Evolutionary conservation across 768 basidiomycete species (phyloP).

Genomic region (Cytidiella melzeri): DNA sequence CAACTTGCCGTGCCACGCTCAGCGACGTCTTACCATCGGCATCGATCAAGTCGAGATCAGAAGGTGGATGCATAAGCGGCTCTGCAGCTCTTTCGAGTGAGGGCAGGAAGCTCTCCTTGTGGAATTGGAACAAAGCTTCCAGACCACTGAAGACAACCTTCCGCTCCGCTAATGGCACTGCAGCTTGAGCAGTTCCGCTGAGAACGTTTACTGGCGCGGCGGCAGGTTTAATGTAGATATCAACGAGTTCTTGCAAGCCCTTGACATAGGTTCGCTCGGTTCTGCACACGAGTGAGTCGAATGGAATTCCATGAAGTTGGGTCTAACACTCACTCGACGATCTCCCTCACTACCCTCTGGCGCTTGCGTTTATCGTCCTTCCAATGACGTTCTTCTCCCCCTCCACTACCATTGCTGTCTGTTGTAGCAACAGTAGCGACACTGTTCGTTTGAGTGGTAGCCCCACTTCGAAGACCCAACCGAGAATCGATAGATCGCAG

Average conservation of each 20-base stretch:
- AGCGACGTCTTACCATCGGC: conserved; percentile 68
- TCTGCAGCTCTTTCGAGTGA: conserved; percentile 76
- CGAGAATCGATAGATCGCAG: conserved; percentile 64
- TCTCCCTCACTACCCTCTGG: conserved; percentile 81
- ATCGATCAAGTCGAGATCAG: conserved; percentile 48
- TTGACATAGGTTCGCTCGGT: conserved; percentile 95
- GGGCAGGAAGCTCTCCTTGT: conserved; percentile 88
- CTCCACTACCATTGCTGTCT: conserved; percentile 59
- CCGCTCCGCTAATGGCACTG: conserved; percentile 81
- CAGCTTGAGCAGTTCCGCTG: conserved; percentile 65
- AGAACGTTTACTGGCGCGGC: conserved; percentile 62
- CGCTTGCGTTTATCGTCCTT: conserved; percentile 90
- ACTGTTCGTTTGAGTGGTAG: conserved; percentile 61
- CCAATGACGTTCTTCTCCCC: conserved; percentile 71
- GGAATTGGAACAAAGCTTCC: conserved; percentile 87
- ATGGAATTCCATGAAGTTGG: conserved; percentile 1
- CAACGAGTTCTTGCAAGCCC: conserved; percentile 88
- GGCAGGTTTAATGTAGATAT: conserved; percentile 91
- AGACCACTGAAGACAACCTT: conserved; percentile 89
- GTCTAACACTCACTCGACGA: conserved; percentile 64
- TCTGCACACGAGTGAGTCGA: conserved; percentile 35
- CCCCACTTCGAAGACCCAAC: conserved; percentile 51
- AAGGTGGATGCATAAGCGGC: conserved; percentile 49
- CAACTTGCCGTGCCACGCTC: conserved; percentile 73
- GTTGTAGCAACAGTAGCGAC: conserved; percentile 66